A percentile compares a stretch with the other conserved stretches of the same genome.
These are phyloP conservation scores for Rutstroemia sp. DNA, from an alignment of 2,329 filamentous ascomycete species.

Conservation along the genomic window DNA sequence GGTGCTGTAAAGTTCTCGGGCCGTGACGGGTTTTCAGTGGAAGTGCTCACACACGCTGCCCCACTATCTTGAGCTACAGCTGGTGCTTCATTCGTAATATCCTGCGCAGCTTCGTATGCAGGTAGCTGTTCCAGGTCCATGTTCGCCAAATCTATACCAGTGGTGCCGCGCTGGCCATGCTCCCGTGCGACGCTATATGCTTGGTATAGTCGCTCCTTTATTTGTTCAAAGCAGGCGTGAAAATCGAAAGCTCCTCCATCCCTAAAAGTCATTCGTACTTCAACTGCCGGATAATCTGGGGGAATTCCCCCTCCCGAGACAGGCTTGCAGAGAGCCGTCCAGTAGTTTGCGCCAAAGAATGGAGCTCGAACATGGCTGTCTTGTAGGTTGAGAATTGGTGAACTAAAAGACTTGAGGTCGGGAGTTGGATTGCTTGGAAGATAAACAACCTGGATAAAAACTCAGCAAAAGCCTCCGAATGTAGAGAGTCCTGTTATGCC, in stretches of 20 bases:
- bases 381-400: constrained; percentile 77
- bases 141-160: constrained; percentile 46
- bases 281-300: constrained; percentile 61
- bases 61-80: constrained; percentile 19
- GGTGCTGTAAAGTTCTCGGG: constrained; percentile 34
- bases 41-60: constrained; percentile 12
- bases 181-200: constrained; percentile 68
- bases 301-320: constrained; percentile 80
- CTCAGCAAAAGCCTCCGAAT: constrained; percentile 12
- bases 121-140: constrained; percentile 83
- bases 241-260: constrained; percentile 95
- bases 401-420: constrained; percentile 74
- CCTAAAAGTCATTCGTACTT: constrained; percentile 82
- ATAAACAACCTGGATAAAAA: constrained; percentile 65
- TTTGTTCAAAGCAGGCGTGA: constrained; percentile 70
- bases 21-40: constrained; percentile 8
- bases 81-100: constrained; percentile 14
- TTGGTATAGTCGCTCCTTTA: constrained; percentile 78
- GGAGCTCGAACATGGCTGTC: constrained; percentile 82
- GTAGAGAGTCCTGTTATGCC: constrained; percentile 29
- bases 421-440: constrained; percentile 64
- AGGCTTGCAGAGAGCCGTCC: constrained; percentile 73
- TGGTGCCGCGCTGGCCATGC: constrained; percentile 45
- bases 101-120: constrained; percentile 62
- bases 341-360: constrained; percentile 89